These are phyloP conservation scores for Candida fluviatilis DNA, from an alignment of 805 yeast species.

Conservation along the genomic window DNA sequence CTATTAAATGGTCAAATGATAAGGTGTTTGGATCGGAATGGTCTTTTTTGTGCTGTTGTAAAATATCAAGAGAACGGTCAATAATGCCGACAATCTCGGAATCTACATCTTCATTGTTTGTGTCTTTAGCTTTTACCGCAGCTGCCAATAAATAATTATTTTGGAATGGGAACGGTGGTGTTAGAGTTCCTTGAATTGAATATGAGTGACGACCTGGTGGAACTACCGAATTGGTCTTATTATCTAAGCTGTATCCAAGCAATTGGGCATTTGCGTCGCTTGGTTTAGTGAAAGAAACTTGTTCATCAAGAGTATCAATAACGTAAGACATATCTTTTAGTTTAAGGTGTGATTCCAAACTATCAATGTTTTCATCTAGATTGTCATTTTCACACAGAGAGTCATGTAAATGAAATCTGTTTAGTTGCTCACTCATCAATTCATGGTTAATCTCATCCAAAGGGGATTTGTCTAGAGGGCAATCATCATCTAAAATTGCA, in stretches of 20 bases:
- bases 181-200: neutral
- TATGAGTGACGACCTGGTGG: neutral
- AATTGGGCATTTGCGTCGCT: neutral
- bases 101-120: neutral
- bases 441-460: slow-evolving; percentile 1
- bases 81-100: neutral
- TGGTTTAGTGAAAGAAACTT: neutral
- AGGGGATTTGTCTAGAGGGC: slow-evolving; percentile 1
- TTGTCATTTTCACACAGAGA: neutral
- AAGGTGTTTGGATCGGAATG: neutral
- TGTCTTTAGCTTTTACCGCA: neutral
- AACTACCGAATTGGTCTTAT: neutral
- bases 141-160: neutral
- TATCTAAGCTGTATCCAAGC: neutral
- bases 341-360: neutral
- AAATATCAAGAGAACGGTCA: neutral
- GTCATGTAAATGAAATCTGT: slow-evolving; percentile 1
- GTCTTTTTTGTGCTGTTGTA: neutral
- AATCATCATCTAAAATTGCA: neutral
- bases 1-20: neutral
- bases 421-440: neutral
- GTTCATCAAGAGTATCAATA: neutral
- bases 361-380: neutral
- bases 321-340: neutral
- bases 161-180: slow-evolving; percentile 1